Evolutionary conservation across 2,329 filamentous ascomycete genomes (phyloP).

Genomic region (Epichloe scottii): DNA sequence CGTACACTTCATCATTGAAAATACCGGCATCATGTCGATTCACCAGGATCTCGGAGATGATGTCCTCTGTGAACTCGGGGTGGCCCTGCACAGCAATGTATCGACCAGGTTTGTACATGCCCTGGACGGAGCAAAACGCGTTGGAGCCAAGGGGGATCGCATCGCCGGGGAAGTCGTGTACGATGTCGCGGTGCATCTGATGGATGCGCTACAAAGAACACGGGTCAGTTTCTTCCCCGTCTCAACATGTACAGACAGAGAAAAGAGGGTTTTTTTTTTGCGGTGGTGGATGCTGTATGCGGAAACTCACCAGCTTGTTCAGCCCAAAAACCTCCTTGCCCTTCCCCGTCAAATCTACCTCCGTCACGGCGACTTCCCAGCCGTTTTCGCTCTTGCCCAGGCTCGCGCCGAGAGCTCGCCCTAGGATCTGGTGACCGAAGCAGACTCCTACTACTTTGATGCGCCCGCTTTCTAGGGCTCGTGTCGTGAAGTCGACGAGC

Average conservation of each 20-base stretch:
- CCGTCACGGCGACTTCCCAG: conserved; percentile 33
- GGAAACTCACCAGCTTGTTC: conserved; percentile 18
- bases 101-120: conserved; percentile 25
- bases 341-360: conserved; percentile 25
- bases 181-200: conserved; percentile 36
- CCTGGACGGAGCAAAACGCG: conserved; percentile 28
- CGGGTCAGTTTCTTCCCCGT: conserved; percentile 19
- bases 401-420: conserved; percentile 25
- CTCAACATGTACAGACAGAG: neutral
- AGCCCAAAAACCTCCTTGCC: conserved; percentile 28
- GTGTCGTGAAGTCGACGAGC: conserved; percentile 26
- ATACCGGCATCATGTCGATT: conserved; percentile 53
- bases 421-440: conserved; percentile 37
- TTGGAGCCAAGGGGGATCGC: conserved; percentile 28
- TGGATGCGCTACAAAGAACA: conserved; percentile 21
- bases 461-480: conserved; percentile 23
- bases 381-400: conserved; percentile 26
- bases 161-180: conserved; percentile 25
- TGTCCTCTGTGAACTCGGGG: conserved; percentile 30
- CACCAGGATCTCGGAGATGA: conserved; percentile 25
- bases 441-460: conserved; percentile 50
- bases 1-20: conserved; percentile 55
- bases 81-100: conserved; percentile 35
- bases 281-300: neutral
- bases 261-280: neutral